Percentiles rank a stretch among this genome's conserved stretches.
Conservation (phyloP, 352 stramenopile genomes). For the Globisporangium abappressorium region DNA sequence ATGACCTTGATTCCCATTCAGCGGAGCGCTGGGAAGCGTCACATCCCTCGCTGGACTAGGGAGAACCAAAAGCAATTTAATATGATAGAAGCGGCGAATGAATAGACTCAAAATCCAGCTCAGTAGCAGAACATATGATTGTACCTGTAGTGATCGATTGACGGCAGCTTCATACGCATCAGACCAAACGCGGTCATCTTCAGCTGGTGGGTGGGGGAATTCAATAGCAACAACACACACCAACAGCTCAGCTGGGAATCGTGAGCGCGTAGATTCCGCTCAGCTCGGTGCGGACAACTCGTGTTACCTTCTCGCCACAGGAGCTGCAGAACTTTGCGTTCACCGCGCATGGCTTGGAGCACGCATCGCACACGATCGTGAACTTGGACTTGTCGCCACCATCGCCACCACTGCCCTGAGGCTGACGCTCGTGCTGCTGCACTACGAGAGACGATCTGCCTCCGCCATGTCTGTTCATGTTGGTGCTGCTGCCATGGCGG, state of each 20-base stretch:
- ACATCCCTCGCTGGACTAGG: neutral
- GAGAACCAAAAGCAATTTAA: no score
- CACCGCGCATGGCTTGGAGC: neutral
- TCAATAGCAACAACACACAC: neutral
- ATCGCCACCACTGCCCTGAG: neutral
- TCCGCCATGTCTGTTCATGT: neutral
- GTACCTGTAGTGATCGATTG: conserved; percentile 1
- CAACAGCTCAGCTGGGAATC: neutral
- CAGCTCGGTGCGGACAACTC: no score
- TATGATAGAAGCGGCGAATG: no score
- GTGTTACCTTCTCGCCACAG: neutral
- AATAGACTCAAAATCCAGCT: neutral
- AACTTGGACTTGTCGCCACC: neutral
- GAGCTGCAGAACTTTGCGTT: conserved; percentile 1
- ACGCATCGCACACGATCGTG: neutral
- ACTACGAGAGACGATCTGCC: neutral
- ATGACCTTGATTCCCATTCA: neutral
- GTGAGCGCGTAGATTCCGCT: neutral
- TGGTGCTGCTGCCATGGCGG: neutral
- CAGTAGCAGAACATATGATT: neutral
- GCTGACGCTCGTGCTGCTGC: neutral
- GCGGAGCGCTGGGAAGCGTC: neutral
- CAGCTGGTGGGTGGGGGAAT: neutral
- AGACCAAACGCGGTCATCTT: neutral
- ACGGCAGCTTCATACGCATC: conserved; percentile 8